These are phyloP conservation scores for Apiospora saccharicola DNA, from an alignment of 2,329 filamentous ascomycete genomes.

Conservation along the genomic window DNA sequence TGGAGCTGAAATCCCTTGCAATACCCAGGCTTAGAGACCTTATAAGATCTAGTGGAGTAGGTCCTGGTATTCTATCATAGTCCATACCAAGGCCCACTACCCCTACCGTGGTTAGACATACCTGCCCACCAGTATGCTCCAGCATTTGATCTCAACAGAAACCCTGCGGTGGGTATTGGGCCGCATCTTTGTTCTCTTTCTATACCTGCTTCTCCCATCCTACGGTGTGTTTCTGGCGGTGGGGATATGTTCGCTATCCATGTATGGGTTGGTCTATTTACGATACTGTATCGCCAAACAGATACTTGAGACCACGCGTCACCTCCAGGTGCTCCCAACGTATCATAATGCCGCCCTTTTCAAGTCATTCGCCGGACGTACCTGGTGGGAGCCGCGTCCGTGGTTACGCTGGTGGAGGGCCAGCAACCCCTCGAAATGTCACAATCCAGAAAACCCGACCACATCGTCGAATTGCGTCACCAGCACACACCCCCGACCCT, in stretches of 20 bases:
- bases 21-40: background rate
- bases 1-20: background rate
- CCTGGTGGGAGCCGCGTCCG: background rate
- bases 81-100: background rate
- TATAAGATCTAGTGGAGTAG: background rate
- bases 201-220: background rate
- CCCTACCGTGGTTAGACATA: background rate
- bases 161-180: background rate
- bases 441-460: background rate
- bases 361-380: too few species aligned
- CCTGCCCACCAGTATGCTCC: background rate
- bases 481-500: fast-evolving
- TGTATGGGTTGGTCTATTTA: background rate
- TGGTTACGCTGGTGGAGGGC: background rate
- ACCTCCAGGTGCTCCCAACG: too few species aligned
- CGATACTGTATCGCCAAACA: background rate
- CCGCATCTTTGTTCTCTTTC: background rate
- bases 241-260: background rate
- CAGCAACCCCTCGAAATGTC: background rate
- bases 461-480: background rate
- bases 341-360: background rate
- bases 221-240: background rate
- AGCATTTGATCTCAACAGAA: background rate
- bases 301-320: background rate
- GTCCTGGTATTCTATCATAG: background rate